These are phyloP conservation scores for Candida argentea DNA, from an alignment of 805 yeast genomes.

Conservation along the genomic window DNA sequence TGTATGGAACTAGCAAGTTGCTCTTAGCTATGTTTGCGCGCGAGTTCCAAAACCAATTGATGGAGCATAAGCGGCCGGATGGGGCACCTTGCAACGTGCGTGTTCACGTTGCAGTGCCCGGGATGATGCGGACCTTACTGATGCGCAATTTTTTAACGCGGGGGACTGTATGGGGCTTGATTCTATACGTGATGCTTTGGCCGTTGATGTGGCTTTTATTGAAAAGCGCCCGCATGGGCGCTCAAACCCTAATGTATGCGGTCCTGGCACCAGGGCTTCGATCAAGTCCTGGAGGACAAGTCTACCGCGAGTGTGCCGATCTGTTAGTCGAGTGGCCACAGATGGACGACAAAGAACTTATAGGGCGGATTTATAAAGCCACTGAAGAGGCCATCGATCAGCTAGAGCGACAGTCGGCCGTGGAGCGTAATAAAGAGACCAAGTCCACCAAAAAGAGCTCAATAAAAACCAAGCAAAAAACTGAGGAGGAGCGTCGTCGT, in stretches of 20 bases:
- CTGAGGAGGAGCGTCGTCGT: slow-evolving; percentile 10
- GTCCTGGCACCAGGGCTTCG: slow-evolving; percentile 62
- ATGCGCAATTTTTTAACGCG: slow-evolving; percentile 68
- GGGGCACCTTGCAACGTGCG: slow-evolving; percentile 60
- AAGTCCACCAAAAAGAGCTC: slow-evolving; percentile 11
- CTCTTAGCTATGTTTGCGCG: slow-evolving; percentile 65
- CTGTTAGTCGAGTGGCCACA: slow-evolving; percentile 50
- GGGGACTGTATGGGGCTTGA: slow-evolving; percentile 58
- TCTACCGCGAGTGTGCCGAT: slow-evolving; percentile 65
- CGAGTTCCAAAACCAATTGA: slow-evolving; percentile 63
- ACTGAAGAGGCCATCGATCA: slow-evolving; percentile 48
- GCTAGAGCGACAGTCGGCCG: slow-evolving; percentile 65
- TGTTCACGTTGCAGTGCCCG: slow-evolving; percentile 79
- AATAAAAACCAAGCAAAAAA: slow-evolving; percentile 9
- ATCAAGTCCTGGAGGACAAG: slow-evolving; percentile 52
- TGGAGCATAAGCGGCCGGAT: slow-evolving; percentile 55
- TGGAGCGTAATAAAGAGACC: slow-evolving; percentile 41
- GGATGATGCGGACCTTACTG: slow-evolving; percentile 81
- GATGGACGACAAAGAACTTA: slow-evolving; percentile 50
- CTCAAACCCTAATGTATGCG: slow-evolving; percentile 65
- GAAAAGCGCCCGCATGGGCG: slow-evolving; percentile 69
- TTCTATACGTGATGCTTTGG: slow-evolving; percentile 53
- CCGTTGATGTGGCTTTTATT: slow-evolving; percentile 80
- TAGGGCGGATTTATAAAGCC: slow-evolving; percentile 46
- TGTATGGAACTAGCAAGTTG: slow-evolving; percentile 76